Evolutionary conservation across 495 filamentous ascomycete species (phyloP), one percentile per base, ranked within the genome.

Genomic region (Lophium mytilinum): DNA sequence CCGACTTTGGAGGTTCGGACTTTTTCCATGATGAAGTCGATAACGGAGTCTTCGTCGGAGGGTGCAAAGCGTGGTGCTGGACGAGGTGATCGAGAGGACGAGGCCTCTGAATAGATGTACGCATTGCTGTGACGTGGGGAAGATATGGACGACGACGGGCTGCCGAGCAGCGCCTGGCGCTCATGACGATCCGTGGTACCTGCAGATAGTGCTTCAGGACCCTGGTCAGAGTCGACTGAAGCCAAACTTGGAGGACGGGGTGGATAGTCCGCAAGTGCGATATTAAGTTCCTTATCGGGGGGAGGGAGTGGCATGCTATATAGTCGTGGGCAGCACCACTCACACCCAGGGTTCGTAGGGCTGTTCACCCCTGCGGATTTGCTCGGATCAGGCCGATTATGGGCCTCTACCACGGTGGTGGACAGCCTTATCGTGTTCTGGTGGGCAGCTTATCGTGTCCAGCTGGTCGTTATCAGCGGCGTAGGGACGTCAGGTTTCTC

Each of bases 21-120:
- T 52, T 73, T 74, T 62, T 72, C 71, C 71, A 73, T 74, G 52
- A 58, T 62, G 57, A 57, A 50, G 24, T 51, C 18, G 52, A 56
- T 61, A 30, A 59, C 19, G 30, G 43, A 58, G n/a, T 36, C 15
- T 21, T 62, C 55, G n/a, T 67, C 54, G 34, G 41, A 15, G 53
- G 41, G n/a, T n/a, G 41, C 10, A 37, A 37, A 51, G 18, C 12
- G 18, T 33, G 45, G 15, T 33, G 15, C 33, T 18, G 43, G 45
- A 12, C n/a, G 15, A 19, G n/a, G 24, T 21, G 43, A 37, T 19
- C 41, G 47, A 37, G 4, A 56, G 50, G 37, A 37, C 18, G 45
- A 37, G 4, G 41, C 30, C 12, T 47, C 15, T 30, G 24, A 30
- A 30, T 37, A 56, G 30, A 52, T 5, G 4, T 14, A 33, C 49